Percentiles rank a stretch among this genome's conserved stretches.
Conservation (phyloP, 345 rosid genomes). For the Populus simonii region DNA sequence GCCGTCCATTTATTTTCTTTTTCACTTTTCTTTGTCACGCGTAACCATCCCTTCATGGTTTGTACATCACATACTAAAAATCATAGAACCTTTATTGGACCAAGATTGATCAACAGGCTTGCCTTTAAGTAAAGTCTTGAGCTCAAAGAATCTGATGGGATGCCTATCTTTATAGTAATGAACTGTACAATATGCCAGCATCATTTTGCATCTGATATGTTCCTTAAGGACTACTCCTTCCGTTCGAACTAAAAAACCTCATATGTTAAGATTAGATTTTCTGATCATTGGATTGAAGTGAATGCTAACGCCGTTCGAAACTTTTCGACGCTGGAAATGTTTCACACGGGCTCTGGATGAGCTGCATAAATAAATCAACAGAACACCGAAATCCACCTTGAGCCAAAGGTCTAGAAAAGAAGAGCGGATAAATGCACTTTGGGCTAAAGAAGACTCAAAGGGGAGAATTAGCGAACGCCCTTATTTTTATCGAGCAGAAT, state of each 20-base stretch:
- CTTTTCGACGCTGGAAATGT: neutral
- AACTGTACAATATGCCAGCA: neutral
- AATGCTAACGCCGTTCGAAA: neutral
- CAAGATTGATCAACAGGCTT: neutral
- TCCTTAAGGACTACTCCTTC: neutral
- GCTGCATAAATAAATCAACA: neutral
- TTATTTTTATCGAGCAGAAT: neutral
- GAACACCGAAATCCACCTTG: neutral
- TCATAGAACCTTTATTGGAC: neutral
- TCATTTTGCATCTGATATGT: neutral
- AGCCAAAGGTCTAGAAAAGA: neutral
- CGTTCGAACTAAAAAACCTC: neutral
- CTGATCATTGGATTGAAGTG: neutral
- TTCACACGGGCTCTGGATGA: neutral
- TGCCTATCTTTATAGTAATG: neutral
- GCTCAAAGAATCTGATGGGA: neutral
- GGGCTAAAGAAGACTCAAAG: neutral
- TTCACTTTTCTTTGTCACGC: neutral
- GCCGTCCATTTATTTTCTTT: neutral
- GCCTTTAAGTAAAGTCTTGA: neutral
- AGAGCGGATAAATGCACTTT: neutral
- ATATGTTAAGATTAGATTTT: neutral
- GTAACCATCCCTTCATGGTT: neutral
- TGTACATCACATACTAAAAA: neutral
- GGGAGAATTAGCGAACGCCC: neutral